These are phyloP conservation scores for Xylariaceae sp. DNA, from an alignment of 2,329 filamentous ascomycete species.

Conservation along the genomic window DNA sequence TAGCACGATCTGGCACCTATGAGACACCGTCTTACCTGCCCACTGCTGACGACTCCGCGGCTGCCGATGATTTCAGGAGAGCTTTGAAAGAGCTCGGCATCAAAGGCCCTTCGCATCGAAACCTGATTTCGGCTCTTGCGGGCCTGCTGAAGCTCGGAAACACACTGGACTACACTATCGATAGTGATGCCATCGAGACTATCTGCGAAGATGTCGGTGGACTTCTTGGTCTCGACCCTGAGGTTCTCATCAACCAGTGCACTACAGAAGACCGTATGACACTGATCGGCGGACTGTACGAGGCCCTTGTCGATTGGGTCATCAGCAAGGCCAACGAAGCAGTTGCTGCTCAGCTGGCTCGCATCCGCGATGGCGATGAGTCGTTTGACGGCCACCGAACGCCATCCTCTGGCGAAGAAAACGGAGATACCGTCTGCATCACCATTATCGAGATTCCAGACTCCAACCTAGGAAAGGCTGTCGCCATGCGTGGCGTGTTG, in stretches of 20 bases:
- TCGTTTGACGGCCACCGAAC: conserved; percentile 62
- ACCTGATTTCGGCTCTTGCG: conserved; percentile 78
- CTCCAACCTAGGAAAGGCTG: conserved; percentile 73
- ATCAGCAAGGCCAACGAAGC: conserved; percentile 81
- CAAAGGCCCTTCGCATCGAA: conserved; percentile 75
- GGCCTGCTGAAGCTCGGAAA: conserved; percentile 89
- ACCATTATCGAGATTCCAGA: conserved; percentile 83
- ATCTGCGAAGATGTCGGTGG: conserved; percentile 86
- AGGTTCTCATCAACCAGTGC: conserved; percentile 71
- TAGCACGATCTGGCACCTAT: conserved; percentile 81
- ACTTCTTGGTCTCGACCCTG: conserved; percentile 79
- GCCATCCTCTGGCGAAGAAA: conserved; percentile 64
- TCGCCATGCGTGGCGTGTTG: conserved; percentile 86
- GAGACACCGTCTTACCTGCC: conserved; percentile 81
- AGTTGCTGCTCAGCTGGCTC: conserved; percentile 69
- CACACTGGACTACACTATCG: conserved; percentile 76
- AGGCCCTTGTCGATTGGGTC: conserved; percentile 92
- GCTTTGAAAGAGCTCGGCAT: conserved; percentile 90
- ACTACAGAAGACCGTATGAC: conserved; percentile 78
- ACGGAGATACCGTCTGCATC: conserved; percentile 78
- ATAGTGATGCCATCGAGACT: conserved; percentile 77
- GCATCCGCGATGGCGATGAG: conserved; percentile 60
- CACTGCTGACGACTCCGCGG: conserved; percentile 84
- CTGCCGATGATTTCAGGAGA: conserved; percentile 86
- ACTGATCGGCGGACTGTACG: conserved; percentile 82